Conservation (phyloP, 306 rosid species). For the barrel medic (Medicago truncatula) region MtrunA17r5.0-ANR NC_053048.1:39362001-39362500, state of each 20-base stretch:
- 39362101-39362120: conserved; percentile 39
- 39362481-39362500: background rate
- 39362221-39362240: conserved; percentile 45
- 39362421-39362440: background rate
- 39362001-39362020: conserved; percentile 47
- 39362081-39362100: conserved; percentile 37
- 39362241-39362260: background rate
- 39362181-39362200: background rate
- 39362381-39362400: background rate
- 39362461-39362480: background rate
- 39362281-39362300: conserved; percentile 52
- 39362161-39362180: background rate
- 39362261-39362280: conserved; percentile 19
- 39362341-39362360: background rate
- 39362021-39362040: conserved; percentile 51
- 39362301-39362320: background rate
- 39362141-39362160: background rate
- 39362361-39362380: background rate
- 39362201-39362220: conserved; percentile 53
- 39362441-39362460: background rate
- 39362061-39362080: conserved; percentile 22
- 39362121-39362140: background rate
- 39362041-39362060: conserved; percentile 42
- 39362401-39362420: background rate
- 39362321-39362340: background rate